Percentiles rank a stretch among this genome's conserved stretches.
phyloP scores from a whole-genome alignment of 2,329 filamentous ascomycete genomes.

The Fusarium globosum region DNA sequence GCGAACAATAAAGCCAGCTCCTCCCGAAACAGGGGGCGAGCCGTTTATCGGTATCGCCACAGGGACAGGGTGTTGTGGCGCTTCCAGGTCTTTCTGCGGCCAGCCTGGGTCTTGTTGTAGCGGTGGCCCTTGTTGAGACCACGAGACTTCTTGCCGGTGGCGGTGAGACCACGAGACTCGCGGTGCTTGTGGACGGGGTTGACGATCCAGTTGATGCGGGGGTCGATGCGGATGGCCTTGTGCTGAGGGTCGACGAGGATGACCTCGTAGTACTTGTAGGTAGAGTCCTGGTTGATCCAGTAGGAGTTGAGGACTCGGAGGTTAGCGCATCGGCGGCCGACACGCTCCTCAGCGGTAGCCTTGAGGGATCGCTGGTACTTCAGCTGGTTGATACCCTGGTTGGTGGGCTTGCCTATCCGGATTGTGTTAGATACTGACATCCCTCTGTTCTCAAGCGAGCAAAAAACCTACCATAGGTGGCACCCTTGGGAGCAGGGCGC shows the following conservation, averaged over 20 bases:
- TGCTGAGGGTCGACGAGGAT: slow-evolving; percentile 99
- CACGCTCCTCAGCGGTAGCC: slow-evolving; percentile 99
- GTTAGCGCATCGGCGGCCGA: slow-evolving; percentile 98
- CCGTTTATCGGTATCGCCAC: slow-evolving; percentile 91
- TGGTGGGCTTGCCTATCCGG: slow-evolving; percentile 94
- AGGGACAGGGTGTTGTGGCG: slow-evolving; percentile 99
- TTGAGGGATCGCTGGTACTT: slow-evolving; percentile 99
- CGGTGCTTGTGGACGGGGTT: slow-evolving; percentile 99
- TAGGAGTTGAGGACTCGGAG: slow-evolving; percentile 99
- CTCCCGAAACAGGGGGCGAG: slow-evolving; percentile 22
- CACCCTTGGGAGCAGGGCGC: slow-evolving; percentile 95
- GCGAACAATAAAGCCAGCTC: slow-evolving; percentile 16
- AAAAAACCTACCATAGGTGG: slow-evolving; percentile 86
- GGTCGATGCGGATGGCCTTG: slow-evolving; percentile 99
- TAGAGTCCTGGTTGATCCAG: slow-evolving; percentile 99
- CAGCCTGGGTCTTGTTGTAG: slow-evolving; percentile 98
- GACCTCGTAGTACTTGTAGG: slow-evolving; percentile 99
- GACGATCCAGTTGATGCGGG: slow-evolving; percentile 99
- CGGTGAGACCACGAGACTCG: slow-evolving; percentile 95
- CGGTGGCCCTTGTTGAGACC: slow-evolving; percentile 99
- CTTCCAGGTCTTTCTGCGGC: slow-evolving; percentile 99
- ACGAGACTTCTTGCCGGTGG: slow-evolving; percentile 99
- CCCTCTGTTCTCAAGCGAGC: background rate
- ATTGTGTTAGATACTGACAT: slow-evolving; percentile 35
- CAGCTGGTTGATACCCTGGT: slow-evolving; percentile 99